A percentile compares a stretch with the other conserved stretches of the same genome.
Evolutionary conservation across 2,329 filamentous ascomycete species (phyloP).

Genomic region (Akanthomyces uredinophilus): DNA sequence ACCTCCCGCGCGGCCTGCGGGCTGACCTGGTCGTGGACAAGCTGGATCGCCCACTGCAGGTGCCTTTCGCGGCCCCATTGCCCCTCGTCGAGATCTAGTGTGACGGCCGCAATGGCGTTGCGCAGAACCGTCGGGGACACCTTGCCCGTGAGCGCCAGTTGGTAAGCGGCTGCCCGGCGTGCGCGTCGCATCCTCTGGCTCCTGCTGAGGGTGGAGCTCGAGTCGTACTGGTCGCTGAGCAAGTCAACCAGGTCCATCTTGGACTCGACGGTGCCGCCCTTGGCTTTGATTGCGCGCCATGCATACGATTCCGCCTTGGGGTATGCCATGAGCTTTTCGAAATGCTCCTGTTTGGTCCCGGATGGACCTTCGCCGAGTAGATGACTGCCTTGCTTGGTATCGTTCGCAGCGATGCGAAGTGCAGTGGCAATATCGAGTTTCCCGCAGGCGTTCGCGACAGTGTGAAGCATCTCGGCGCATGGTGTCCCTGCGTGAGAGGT

Average conservation of each 20-base stretch:
- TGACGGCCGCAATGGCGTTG: conserved; percentile 24
- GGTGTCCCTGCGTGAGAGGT: neutral
- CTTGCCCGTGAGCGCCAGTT: conserved; percentile 21
- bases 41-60: conserved; percentile 26
- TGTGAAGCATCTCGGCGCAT: neutral
- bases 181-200: conserved; percentile 28
- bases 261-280: conserved; percentile 7
- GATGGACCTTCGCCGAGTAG: neutral
- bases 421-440: neutral
- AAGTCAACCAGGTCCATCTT: conserved; percentile 26
- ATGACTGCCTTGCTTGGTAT: neutral
- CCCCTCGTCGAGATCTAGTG: conserved; percentile 31
- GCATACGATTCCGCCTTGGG: conserved; percentile 2
- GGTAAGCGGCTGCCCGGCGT: conserved; percentile 23
- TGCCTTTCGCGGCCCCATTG: conserved; percentile 27
- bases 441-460: neutral
- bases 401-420: neutral
- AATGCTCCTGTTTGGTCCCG: neutral
- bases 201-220: conserved; percentile 24
- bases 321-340: neutral
- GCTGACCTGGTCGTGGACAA: conserved; percentile 23
- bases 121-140: conserved; percentile 25
- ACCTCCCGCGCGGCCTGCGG: conserved; percentile 18
- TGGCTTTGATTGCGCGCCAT: conserved; percentile 7
- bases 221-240: conserved; percentile 28